phyloP scores from a whole-genome alignment of 2,329 filamentous ascomycete genomes.

The Penicillium capsulatum region DNA sequence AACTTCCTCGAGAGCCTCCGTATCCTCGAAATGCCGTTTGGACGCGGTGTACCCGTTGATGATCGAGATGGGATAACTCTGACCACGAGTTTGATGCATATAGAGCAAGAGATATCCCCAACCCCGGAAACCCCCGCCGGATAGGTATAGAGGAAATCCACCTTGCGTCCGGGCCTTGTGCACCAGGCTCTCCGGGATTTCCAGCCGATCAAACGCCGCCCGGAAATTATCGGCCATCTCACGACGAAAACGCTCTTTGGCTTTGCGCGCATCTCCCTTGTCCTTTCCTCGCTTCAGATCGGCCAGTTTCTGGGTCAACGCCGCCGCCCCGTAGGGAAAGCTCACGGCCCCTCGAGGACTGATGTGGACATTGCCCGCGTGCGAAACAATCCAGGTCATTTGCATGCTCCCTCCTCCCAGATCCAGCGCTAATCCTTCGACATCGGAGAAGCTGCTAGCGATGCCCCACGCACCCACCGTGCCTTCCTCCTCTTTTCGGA shows the following conservation, averaged over 20 bases:
- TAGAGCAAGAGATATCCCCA: slow-evolving; percentile 86
- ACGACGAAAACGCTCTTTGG: slow-evolving; percentile 33
- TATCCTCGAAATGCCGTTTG: slow-evolving; percentile 30
- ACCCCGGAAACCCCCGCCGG: slow-evolving; percentile 80
- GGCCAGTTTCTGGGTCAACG: slow-evolving; percentile 54
- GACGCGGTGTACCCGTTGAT: slow-evolving; percentile 70
- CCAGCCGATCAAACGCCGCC: slow-evolving; percentile 55
- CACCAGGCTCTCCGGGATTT: slow-evolving; percentile 53
- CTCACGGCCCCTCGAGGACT: slow-evolving; percentile 57
- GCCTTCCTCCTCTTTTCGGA: slow-evolving; percentile 77
- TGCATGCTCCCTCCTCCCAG: slow-evolving; percentile 69
- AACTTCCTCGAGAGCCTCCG: slow-evolving; percentile 24
- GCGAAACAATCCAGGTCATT: slow-evolving; percentile 61
- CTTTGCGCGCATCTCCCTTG: slow-evolving; percentile 41
- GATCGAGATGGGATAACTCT: slow-evolving; percentile 73
- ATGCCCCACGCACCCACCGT: slow-evolving; percentile 77
- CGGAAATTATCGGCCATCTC: slow-evolving; percentile 55
- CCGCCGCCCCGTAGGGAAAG: slow-evolving; percentile 65
- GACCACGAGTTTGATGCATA: slow-evolving; percentile 57
- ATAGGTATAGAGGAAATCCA: slow-evolving; percentile 71
- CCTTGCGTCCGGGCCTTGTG: slow-evolving; percentile 42
- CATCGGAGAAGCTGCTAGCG: slow-evolving; percentile 64
- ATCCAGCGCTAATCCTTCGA: slow-evolving; percentile 76
- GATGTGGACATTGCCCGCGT: slow-evolving; percentile 48
- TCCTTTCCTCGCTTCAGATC: slow-evolving; percentile 39